phyloP scores from a whole-genome alignment of 2,329 filamentous ascomycete species.

The Macrophomina tecta region DNA sequence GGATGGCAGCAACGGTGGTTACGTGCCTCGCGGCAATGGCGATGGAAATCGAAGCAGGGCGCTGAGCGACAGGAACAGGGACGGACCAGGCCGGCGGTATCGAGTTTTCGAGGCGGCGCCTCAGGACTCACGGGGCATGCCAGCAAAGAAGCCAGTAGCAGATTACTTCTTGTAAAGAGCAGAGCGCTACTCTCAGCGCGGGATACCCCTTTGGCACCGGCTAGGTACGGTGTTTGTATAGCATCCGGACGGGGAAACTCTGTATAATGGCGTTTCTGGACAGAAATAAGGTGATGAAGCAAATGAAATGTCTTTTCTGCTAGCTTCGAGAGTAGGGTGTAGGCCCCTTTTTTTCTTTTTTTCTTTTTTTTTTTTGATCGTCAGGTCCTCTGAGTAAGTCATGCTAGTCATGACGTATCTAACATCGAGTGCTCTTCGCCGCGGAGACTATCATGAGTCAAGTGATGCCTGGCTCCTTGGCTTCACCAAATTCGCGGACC shows the following conservation, averaged over 20 bases:
- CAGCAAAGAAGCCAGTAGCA: conserved; percentile 95
- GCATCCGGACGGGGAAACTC: conserved; percentile 7
- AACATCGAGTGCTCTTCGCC: no score
- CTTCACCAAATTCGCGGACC: background rate
- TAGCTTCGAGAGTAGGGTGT: background rate
- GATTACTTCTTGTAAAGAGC: conserved; percentile 81
- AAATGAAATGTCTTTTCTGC: background rate
- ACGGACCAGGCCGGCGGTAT: conserved; percentile 86
- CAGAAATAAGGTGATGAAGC: conserved; percentile 16
- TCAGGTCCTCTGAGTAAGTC: no score
- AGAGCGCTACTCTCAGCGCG: background rate
- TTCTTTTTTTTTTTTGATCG: no score
- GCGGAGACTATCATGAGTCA: background rate
- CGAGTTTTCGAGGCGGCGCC: conserved; percentile 95
- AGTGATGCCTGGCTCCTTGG: background rate
- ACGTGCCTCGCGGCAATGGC: conserved; percentile 66
- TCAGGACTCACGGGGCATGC: conserved; percentile 96
- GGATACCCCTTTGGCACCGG: conserved; percentile 17
- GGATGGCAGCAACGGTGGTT: conserved; percentile 66
- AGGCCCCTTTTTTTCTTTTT: no score
- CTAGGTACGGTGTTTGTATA: conserved; percentile 18
- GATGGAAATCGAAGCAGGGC: conserved; percentile 60
- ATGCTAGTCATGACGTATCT: no score
- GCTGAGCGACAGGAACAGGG: conserved; percentile 51
- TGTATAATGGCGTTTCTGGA: conserved; percentile 16